Evolutionary conservation across 345 rosid genomes (phyloP).

Genomic region (Euphorbia tirucalli): DNA sequence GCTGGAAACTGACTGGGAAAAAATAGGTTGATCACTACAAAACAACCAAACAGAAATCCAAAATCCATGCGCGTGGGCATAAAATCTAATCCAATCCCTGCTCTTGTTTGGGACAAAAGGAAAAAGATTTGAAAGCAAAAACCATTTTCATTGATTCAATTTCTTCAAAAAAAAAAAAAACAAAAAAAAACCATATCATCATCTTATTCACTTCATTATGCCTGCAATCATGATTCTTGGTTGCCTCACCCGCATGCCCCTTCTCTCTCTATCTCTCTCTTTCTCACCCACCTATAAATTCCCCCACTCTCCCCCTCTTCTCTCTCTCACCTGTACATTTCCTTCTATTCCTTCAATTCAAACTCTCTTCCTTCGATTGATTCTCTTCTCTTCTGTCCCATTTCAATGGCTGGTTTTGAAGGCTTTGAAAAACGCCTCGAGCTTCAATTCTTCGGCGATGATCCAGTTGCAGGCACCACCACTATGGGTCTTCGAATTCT

Average conservation of each 20-base stretch:
- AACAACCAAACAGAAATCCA: background rate
- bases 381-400: background rate
- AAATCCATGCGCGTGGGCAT: conserved; percentile 57
- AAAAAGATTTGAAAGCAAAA: too few relatives aligned
- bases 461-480: conserved; percentile 22
- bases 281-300: conserved; percentile 30
- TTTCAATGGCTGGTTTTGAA: conserved; percentile 92
- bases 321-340: conserved; percentile 24
- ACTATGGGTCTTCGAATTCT: conserved; percentile 80
- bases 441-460: conserved; percentile 70
- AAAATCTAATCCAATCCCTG: too few relatives aligned
- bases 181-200: conserved; percentile 16
- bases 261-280: conserved; percentile 25
- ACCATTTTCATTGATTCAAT: conserved; percentile 16
- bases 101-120: too few relatives aligned
- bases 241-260: conserved; percentile 99
- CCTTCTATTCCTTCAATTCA: too few relatives aligned
- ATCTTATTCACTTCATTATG: conserved; percentile 63
- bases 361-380: background rate
- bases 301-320: conserved; percentile 13
- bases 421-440: conserved; percentile 97
- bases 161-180: too few relatives aligned
- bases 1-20: background rate
- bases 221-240: conserved; percentile 94
- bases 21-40: too few relatives aligned